A percentile compares a stretch with the other conserved stretches of the same genome.
phyloP scores from a whole-genome alignment of 768 basidiomycete species.

The Mycena filopes region DNA sequence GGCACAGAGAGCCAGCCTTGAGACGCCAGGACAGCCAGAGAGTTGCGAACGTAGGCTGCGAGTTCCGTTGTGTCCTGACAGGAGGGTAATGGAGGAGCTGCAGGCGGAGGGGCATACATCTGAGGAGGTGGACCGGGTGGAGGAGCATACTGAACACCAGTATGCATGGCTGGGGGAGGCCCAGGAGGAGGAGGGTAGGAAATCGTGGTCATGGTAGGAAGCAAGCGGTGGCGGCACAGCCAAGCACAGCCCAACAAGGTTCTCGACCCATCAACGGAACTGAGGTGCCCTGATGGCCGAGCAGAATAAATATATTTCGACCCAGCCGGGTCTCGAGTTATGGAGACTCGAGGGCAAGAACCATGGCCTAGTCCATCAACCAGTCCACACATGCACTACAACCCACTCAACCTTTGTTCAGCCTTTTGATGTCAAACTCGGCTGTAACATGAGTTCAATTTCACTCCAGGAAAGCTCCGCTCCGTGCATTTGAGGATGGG shows the following conservation, averaged over 20 bases:
- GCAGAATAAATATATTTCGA: no score
- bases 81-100: slow-evolving; percentile 16
- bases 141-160: slow-evolving; percentile 3
- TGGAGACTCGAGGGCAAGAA: no score
- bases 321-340: no score
- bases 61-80: slow-evolving; percentile 21
- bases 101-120: slow-evolving; percentile 19
- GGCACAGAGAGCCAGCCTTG: slow-evolving; percentile 30
- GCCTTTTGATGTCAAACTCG: no score
- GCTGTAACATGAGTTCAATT: no score
- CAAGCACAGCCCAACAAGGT: slow-evolving; percentile 3
- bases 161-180: slow-evolving; percentile 2
- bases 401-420: no score
- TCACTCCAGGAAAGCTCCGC: no score
- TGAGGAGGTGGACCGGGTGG: slow-evolving; percentile 15
- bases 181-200: slow-evolving; percentile 13
- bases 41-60: slow-evolving; percentile 11
- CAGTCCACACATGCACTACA: no score
- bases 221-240: background rate
- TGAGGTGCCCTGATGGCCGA: no score
- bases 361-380: no score
- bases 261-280: no score
- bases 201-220: slow-evolving; percentile 11
- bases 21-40: slow-evolving; percentile 15
- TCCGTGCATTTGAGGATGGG: no score